phyloP scores from a whole-genome alignment of 2,329 filamentous ascomycete species.

The Coniochaeta ligniaria region DNA sequence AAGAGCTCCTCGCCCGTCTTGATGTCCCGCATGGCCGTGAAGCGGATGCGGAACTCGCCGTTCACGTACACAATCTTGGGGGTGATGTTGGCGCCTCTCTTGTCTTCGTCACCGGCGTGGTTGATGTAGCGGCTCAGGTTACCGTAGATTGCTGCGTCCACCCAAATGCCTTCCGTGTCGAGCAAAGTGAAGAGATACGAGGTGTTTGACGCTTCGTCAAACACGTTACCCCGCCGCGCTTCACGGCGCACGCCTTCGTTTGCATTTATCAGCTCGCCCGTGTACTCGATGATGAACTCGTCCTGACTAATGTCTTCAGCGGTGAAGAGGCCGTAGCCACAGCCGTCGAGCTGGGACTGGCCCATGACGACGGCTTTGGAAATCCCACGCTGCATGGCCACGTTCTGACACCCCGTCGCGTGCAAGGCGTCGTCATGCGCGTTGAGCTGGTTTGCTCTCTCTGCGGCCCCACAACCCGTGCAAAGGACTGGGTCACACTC shows the following conservation, averaged over 20 bases:
- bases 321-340: constrained; percentile 70
- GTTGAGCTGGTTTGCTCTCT: constrained; percentile 64
- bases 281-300: constrained; percentile 76
- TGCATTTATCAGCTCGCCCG: constrained; percentile 66
- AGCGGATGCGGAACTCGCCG: constrained; percentile 68
- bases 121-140: constrained; percentile 83
- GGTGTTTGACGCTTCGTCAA: constrained; percentile 54
- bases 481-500: constrained; percentile 79
- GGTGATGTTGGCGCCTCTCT: constrained; percentile 51
- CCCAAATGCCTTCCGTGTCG: constrained; percentile 55
- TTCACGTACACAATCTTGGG: constrained; percentile 67
- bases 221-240: constrained; percentile 50
- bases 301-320: constrained; percentile 59
- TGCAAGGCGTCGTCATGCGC: constrained; percentile 50
- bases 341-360: constrained; percentile 57
- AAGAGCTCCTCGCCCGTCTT: constrained; percentile 68
- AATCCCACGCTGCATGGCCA: constrained; percentile 60
- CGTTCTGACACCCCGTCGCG: constrained; percentile 61
- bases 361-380: constrained; percentile 62
- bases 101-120: constrained; percentile 51
- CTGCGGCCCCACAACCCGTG: constrained; percentile 58
- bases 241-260: constrained; percentile 64
- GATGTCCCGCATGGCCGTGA: constrained; percentile 62
- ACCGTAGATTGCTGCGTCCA: constrained; percentile 70
- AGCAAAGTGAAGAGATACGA: constrained; percentile 59